Conservation (phyloP, 805 yeast genomes). For the Kluyveromyces nonfermentans region DNA sequence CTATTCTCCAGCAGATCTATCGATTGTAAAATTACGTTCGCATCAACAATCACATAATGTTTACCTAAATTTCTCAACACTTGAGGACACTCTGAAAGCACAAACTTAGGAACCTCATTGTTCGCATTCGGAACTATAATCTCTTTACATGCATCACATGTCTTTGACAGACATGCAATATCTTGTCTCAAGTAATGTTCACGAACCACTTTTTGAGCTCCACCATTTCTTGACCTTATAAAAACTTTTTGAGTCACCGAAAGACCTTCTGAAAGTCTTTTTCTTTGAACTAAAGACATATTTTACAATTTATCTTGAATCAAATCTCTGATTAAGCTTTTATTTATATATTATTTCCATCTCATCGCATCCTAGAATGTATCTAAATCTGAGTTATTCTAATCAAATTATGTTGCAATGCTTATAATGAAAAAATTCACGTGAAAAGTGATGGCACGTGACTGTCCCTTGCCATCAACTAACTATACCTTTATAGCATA, state of each 20-base stretch:
- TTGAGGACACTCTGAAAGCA: conserved; percentile 56
- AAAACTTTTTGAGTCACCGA: conserved; percentile 82
- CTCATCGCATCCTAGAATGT: neutral
- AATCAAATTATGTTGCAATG: too few species aligned
- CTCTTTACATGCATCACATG: conserved; percentile 54
- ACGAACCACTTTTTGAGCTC: conserved; percentile 82
- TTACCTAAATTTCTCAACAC: conserved; percentile 31
- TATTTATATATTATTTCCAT: too few species aligned
- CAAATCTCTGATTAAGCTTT: too few species aligned
- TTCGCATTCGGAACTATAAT: conserved; percentile 49
- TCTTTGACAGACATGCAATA: conserved; percentile 77
- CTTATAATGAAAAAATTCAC: too few species aligned
- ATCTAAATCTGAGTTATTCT: too few species aligned
- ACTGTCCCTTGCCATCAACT: too few species aligned
- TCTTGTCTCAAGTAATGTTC: conserved; percentile 91
- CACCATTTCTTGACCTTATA: conserved; percentile 83
- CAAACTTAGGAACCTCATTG: conserved; percentile 56
- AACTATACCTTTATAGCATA: too few species aligned
- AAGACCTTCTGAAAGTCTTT: conserved; percentile 41
- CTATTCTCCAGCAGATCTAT: conserved; percentile 81
- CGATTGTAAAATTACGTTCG: conserved; percentile 79
- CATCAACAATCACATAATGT: conserved; percentile 83
- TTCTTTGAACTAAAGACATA: conserved; percentile 20
- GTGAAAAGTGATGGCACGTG: too few species aligned
- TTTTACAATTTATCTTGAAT: too few species aligned